Evolutionary conservation across 148 eudicot genomes (phyloP).

Genomic region (Rhododendron ferrugineum): DNA sequence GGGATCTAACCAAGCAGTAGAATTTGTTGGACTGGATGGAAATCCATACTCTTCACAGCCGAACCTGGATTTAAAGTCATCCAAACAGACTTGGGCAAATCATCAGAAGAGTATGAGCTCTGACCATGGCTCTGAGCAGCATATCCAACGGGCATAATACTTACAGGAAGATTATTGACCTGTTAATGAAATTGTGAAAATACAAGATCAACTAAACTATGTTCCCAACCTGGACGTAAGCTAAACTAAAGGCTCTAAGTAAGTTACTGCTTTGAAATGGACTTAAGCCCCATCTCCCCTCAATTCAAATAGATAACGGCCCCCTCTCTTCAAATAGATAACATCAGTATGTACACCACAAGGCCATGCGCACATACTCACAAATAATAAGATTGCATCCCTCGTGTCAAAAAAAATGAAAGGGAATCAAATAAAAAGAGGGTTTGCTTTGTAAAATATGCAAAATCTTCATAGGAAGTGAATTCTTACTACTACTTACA

Average conservation of each 20-base stretch:
- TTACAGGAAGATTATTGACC: conserved; percentile 64
- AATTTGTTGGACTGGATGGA: conserved; percentile 75
- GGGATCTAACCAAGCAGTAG: conserved; percentile 73
- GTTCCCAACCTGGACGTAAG: not conserved
- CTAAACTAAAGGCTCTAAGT: not conserved
- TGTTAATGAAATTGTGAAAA: conserved; percentile 29
- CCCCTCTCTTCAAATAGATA: not conserved
- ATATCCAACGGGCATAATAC: conserved; percentile 67
- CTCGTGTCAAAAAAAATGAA: not conserved
- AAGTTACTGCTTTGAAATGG: conserved; percentile 1
- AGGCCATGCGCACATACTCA: not conserved
- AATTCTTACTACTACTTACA: not conserved
- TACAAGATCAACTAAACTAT: conserved; percentile 5
- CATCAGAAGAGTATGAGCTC: conserved; percentile 67
- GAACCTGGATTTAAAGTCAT: conserved; percentile 80
- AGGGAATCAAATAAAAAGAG: not conserved
- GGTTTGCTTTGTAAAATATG: not conserved
- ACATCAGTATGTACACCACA: not conserved
- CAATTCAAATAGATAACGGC: not conserved
- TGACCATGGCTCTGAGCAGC: conserved; percentile 65
- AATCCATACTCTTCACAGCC: conserved; percentile 85
- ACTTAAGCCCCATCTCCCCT: not conserved
- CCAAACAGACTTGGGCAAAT: conserved; percentile 69
- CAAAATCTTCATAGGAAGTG: not conserved
- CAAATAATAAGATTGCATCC: not conserved